These are phyloP conservation scores for Suhomyces sp. DNA, from an alignment of 805 yeast genomes.

Conservation along the genomic window DNA sequence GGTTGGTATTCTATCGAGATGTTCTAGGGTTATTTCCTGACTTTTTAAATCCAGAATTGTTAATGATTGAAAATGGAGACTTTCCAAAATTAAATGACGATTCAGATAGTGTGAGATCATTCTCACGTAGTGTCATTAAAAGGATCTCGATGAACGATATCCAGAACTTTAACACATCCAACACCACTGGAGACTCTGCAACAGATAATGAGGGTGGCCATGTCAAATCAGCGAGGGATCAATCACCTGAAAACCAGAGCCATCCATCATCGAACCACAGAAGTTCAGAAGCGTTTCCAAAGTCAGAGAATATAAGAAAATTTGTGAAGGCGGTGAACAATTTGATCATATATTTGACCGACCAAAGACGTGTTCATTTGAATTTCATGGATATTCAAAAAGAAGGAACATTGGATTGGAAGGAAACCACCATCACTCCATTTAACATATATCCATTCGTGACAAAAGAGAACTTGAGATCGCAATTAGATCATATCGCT, in stretches of 20 bases:
- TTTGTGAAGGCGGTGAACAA: slow-evolving; percentile 38
- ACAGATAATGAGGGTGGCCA: slow-evolving; percentile 12
- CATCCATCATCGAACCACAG: neutral
- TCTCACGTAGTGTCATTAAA: slow-evolving; percentile 16
- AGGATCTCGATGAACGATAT: slow-evolving; percentile 20
- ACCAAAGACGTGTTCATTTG: slow-evolving; percentile 48
- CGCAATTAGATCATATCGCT: slow-evolving; percentile 29
- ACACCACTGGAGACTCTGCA: slow-evolving; percentile 14
- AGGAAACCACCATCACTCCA: slow-evolving; percentile 42
- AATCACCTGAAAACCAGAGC: neutral
- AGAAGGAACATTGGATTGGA: slow-evolving; percentile 35
- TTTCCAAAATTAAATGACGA: slow-evolving; percentile 7
- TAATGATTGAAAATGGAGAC: slow-evolving; percentile 8
- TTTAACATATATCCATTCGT: slow-evolving; percentile 39
- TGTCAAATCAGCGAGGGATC: neutral
- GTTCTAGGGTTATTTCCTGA: slow-evolving; percentile 38
- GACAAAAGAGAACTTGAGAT: slow-evolving; percentile 17
- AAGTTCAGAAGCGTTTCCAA: slow-evolving; percentile 10
- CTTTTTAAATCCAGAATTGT: slow-evolving; percentile 29
- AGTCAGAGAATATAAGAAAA: slow-evolving; percentile 21
- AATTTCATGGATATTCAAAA: slow-evolving; percentile 35
- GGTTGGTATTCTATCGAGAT: slow-evolving; percentile 37
- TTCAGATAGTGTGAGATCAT: slow-evolving; percentile 11
- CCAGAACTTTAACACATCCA: slow-evolving; percentile 6
- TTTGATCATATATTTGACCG: slow-evolving; percentile 49